A percentile compares a stretch with the other conserved stretches of the same genome.
Conservation (phyloP, 2,329 filamentous ascomycete species). For the Saccharata proteae region DNA sequence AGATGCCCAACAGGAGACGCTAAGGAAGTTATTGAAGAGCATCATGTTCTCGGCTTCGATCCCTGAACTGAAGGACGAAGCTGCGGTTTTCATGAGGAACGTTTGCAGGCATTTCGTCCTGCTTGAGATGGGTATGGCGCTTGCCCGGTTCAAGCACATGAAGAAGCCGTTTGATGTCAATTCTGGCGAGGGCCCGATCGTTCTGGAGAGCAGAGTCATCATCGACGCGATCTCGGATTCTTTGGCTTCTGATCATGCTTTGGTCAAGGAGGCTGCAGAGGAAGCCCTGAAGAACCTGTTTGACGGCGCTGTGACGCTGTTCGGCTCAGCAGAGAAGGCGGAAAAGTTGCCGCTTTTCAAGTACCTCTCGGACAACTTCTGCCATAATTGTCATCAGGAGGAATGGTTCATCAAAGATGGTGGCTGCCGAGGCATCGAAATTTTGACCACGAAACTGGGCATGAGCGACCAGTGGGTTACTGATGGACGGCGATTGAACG, state of each 20-base stretch:
- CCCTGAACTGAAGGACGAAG: conserved; percentile 65
- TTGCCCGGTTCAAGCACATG: conserved; percentile 66
- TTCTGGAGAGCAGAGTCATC: conserved; percentile 74
- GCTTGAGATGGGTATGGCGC: conserved; percentile 74
- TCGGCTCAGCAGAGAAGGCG: conserved; percentile 61
- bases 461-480: conserved; percentile 75
- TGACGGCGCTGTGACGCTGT: conserved; percentile 63
- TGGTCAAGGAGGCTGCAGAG: conserved; percentile 73
- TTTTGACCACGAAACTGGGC: conserved; percentile 72
- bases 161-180: conserved; percentile 72
- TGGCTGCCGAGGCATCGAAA: conserved; percentile 78
- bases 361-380: conserved; percentile 71
- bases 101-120: conserved; percentile 84
- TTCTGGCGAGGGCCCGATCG: conserved; percentile 75
- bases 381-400: conserved; percentile 90
- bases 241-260: conserved; percentile 69
- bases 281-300: conserved; percentile 66
- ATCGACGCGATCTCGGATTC: conserved; percentile 86
- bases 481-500: conserved; percentile 55
- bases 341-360: conserved; percentile 74
- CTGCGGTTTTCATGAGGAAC: conserved; percentile 62
- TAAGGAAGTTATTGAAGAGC: conserved; percentile 83
- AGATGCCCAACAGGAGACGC: conserved; percentile 63
- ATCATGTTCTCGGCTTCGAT: conserved; percentile 76
- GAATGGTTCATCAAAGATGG: conserved; percentile 98